phyloP scores from a whole-genome alignment of 176 grass and related monocot genomes.

The Rhipidocladum racemiflorum region DNA sequence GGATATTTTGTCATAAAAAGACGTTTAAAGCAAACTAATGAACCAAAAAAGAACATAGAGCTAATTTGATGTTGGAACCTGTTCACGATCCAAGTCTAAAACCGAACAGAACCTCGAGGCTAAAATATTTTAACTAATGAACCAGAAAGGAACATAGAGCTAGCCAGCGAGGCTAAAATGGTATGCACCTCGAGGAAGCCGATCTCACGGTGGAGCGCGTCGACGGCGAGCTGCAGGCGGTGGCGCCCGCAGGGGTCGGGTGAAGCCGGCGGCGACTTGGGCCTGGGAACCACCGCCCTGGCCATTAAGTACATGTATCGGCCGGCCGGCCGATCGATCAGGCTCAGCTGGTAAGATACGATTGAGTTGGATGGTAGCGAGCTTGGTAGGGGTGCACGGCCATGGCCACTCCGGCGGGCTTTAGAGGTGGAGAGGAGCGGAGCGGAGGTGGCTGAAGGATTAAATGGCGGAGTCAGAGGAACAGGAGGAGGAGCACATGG shows the following conservation, averaged over 20 bases:
- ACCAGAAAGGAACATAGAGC: not conserved
- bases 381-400: not conserved
- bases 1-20: conserved; percentile 28
- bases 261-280: conserved; percentile 54
- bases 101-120: too few relatives aligned
- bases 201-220: conserved; percentile 53
- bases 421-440: not conserved
- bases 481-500: not conserved
- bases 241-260: conserved; percentile 56
- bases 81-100: too few relatives aligned
- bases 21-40: conserved; percentile 9
- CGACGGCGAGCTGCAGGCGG: conserved; percentile 60
- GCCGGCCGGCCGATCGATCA: not conserved
- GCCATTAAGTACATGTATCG: not conserved
- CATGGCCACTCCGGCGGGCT: not conserved
- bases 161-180: too few relatives aligned
- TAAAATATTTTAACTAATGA: too few relatives aligned
- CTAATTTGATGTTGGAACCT: not conserved
- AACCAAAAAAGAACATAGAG: not conserved
- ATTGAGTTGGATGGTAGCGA: not conserved
- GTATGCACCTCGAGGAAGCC: conserved; percentile 43
- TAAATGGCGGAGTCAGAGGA: not conserved
- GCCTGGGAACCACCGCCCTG: conserved; percentile 28
- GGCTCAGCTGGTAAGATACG: not conserved
- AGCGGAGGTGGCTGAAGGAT: not conserved